Evolutionary conservation across 2,329 filamentous ascomycete species (phyloP).

Genomic region (Fusarium domesticum): DNA sequence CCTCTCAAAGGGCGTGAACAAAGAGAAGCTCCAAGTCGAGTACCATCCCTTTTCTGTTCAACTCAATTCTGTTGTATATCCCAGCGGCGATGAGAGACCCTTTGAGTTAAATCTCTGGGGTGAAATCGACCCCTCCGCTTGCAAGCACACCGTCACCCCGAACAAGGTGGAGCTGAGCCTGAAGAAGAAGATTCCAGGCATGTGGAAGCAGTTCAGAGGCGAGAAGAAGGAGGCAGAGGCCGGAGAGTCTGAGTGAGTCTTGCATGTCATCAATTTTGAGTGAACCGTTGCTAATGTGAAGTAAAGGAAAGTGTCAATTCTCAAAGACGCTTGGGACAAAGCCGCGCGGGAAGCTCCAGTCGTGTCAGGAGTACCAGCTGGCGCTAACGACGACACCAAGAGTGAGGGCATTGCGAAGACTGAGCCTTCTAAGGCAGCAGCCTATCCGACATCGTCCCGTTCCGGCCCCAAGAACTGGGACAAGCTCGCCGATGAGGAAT

Average conservation of each 20-base stretch:
- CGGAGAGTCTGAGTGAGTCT: constrained; percentile 23
- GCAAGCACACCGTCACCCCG: constrained; percentile 62
- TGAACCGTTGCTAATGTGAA: constrained; percentile 5
- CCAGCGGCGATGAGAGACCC: constrained; percentile 55
- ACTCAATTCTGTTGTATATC: constrained; percentile 33
- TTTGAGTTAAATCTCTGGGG: constrained; percentile 65
- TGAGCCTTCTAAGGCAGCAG: constrained; percentile 39
- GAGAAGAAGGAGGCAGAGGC: constrained; percentile 10
- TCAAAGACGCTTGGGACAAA: constrained; percentile 24
- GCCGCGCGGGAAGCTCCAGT: constrained; percentile 15
- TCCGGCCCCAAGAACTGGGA: constrained; percentile 91
- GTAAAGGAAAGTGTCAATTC: constrained; percentile 13
- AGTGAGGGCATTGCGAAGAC: constrained; percentile 4
- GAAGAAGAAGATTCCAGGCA: constrained; percentile 63
- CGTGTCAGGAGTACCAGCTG: neutral
- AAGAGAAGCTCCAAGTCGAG: constrained; percentile 40
- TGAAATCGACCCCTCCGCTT: constrained; percentile 58
- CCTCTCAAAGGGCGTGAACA: constrained; percentile 43
- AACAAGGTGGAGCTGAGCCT: constrained; percentile 79
- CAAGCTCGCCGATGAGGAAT: constrained; percentile 57
- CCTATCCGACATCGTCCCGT: constrained; percentile 84
- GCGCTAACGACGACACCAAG: constrained; percentile 3
- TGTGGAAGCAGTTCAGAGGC: constrained; percentile 54
- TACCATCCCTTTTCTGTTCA: constrained; percentile 29
- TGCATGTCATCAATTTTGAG: neutral